Conservation (phyloP, 129 eudicot genomes). For the Daucus carota region DNA sequence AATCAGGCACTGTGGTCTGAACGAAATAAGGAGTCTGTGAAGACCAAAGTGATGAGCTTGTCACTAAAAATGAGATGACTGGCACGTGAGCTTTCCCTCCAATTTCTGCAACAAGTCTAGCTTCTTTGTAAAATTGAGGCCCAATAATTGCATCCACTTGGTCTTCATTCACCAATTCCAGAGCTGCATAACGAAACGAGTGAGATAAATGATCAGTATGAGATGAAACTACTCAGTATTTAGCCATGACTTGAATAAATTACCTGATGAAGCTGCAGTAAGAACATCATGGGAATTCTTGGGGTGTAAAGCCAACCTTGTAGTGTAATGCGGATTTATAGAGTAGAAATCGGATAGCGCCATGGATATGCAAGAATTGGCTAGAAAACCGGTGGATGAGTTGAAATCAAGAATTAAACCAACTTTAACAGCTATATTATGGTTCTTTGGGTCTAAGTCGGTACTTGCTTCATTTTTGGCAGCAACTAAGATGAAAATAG, state of each 20-base stretch:
- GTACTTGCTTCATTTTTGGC: neutral
- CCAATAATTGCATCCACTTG: constrained; percentile 1
- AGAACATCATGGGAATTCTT: constrained; percentile 12
- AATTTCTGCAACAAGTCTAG: constrained; percentile 18
- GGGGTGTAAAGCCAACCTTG: constrained; percentile 13
- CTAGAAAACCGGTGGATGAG: constrained; percentile 13
- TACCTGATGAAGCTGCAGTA: constrained; percentile 22
- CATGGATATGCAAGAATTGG: constrained; percentile 12
- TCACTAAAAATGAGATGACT: neutral
- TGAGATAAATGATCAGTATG: neutral
- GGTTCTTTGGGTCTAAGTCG: neutral
- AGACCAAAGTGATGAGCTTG: constrained; percentile 10
- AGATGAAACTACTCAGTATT: too few relatives aligned
- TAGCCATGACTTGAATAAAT: too few relatives aligned
- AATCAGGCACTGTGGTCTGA: neutral
- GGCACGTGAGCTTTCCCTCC: neutral
- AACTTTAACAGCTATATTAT: neutral
- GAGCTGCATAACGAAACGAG: constrained; percentile 18
- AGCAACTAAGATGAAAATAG: neutral
- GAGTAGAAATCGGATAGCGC: constrained; percentile 19
- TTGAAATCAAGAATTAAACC: constrained; percentile 23
- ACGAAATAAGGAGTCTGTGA: constrained; percentile 6
- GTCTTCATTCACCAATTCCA: constrained; percentile 19
- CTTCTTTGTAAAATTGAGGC: constrained; percentile 13
- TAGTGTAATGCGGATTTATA: constrained; percentile 5